Base-by-base conservation (phyloP, 2,329 filamentous ascomycete species). In the Aspergillus ustus region DNA sequence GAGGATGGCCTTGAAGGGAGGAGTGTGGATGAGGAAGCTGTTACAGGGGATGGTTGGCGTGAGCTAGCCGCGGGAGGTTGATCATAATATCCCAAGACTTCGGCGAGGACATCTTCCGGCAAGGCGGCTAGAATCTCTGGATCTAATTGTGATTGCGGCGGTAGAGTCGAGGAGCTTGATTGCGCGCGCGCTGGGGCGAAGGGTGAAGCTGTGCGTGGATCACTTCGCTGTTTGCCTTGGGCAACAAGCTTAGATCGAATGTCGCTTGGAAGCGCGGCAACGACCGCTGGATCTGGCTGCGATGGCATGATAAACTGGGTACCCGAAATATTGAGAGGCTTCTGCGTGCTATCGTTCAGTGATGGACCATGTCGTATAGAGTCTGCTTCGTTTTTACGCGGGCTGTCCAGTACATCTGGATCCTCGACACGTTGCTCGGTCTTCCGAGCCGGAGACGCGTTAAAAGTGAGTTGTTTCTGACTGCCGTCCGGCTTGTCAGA, bases 261-360 rank as follows among this genome's bases (percentile, higher is more conserved):
- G 72, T 96, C 92, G 34, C 82, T 83, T 0, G 94, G 94, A 3
- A 99, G 82, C 70, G 96, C 93, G 1, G 90, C 90, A 3, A 98
- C 78, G 0, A 97, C 89, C n/a, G 84, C 82, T 0, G 90, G 88
- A 72, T 99, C 95, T 2, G 91, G 85, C 67, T 97, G 91, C 0
- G 77, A 76, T 19, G 95, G 95, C 68, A 99, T 83, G 51, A 98
- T 87, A 70, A 99, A 99, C 70, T 99, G 95, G 0, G 94, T 97
- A 2, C 94, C 92, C 3, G 87, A 82, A 3, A 92, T 85, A 70
- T 97, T 96, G 22, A 97, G 80, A 1, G 89, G 89, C 64, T 84
- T 89, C 22, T 90, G 80, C 9, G 67, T 71, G 57, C 66, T 69
- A 61, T 78, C 75, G 57, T 72, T 73, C 53, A 78, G 67, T 17